Conservation (phyloP, 495 filamentous ascomycete genomes). For the Neurospora intermedia region DNA sequence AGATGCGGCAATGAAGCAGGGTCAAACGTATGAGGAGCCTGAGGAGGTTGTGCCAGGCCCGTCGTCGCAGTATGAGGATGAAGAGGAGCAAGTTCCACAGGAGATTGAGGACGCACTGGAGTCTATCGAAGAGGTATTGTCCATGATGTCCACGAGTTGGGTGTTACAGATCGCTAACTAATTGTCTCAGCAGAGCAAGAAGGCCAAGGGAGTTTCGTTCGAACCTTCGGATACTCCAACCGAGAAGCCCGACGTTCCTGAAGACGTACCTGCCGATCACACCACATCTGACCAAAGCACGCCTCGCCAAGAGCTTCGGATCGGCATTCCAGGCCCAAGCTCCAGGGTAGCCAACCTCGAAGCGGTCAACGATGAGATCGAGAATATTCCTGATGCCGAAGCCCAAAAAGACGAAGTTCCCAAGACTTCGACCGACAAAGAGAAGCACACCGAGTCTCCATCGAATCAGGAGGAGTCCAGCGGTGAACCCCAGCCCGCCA, state of each 20-base stretch:
- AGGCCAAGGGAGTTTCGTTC: background rate
- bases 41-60: slow-evolving; percentile 5
- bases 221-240: background rate
- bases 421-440: background rate
- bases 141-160: background rate
- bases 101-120: background rate
- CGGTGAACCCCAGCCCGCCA: background rate
- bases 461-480: background rate
- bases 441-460: background rate
- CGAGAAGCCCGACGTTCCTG: background rate
- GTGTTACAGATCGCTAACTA: background rate
- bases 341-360: background rate
- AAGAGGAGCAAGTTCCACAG: background rate
- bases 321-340: background rate
- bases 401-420: background rate
- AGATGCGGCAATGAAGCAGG: background rate
- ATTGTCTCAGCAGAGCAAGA: slow-evolving; percentile 15
- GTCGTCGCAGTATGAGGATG: background rate
- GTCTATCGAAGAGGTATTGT: background rate
- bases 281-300: background rate
- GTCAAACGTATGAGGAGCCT: background rate
- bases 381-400: background rate
- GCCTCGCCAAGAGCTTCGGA: background rate
- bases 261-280: background rate
- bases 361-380: background rate